Percentiles rank a stretch among this genome's conserved stretches.
Conservation (phyloP, 768 basidiomycete genomes). For the Tulasnella sp. region DNA sequence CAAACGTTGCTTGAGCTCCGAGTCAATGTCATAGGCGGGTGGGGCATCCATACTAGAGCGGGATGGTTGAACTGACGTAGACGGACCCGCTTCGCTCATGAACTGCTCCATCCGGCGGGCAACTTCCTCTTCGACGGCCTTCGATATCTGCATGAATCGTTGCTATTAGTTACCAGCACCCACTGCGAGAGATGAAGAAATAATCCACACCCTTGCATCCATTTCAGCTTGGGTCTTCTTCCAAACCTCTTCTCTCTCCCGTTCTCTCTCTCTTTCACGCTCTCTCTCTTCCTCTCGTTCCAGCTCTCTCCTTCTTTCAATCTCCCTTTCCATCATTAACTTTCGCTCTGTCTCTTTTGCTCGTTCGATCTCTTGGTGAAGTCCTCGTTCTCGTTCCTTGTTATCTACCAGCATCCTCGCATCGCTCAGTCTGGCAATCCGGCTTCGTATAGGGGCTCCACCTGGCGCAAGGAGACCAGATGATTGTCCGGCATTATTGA, state of each 20-base stretch:
- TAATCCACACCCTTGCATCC: constrained; percentile 46
- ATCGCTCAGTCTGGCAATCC: neutral
- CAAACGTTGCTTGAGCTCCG: constrained; percentile 49
- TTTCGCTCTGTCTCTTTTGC: constrained; percentile 3
- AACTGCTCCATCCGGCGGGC: constrained; percentile 41
- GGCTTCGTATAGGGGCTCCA: neutral
- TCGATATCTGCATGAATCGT: constrained; percentile 43
- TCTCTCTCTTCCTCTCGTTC: constrained; percentile 6
- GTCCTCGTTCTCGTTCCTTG: no score
- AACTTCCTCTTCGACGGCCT: constrained; percentile 62
- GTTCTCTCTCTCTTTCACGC: constrained; percentile 7
- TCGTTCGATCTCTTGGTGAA: neutral
- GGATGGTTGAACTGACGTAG: constrained; percentile 17
- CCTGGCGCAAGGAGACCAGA: neutral
- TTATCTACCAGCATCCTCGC: no score
- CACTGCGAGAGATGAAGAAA: constrained; percentile 6
- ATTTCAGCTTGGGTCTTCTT: constrained; percentile 54
- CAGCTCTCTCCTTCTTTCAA: constrained; percentile 6
- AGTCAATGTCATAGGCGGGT: constrained; percentile 54
- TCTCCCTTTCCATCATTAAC: constrained; percentile 19
- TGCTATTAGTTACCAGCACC: neutral
- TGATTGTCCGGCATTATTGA: constrained; percentile 17
- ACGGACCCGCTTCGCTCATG: constrained; percentile 6
- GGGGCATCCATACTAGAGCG: constrained; percentile 44
- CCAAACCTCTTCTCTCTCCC: constrained; percentile 20